Evolutionary conservation across 495 filamentous ascomycete species (phyloP).

Genomic region (Trichodelitschia bisporula): DNA sequence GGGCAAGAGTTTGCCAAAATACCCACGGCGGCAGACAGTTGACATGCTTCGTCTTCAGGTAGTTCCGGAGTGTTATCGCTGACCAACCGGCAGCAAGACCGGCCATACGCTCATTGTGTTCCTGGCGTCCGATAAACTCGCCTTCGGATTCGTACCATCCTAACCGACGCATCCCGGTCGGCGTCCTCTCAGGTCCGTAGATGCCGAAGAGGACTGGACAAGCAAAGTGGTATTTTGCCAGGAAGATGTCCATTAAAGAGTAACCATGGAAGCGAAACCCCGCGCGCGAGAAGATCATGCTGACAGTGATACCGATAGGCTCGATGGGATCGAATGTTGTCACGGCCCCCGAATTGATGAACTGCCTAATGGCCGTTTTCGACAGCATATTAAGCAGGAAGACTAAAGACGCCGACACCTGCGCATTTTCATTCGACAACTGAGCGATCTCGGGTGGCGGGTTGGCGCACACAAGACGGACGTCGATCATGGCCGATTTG

Average conservation of each 20-base stretch:
- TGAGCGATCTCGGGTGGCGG: too few relatives aligned
- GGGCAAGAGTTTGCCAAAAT: constrained; percentile 56
- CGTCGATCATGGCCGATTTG: too few relatives aligned
- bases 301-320: constrained; percentile 55
- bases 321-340: constrained; percentile 49
- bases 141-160: constrained; percentile 41
- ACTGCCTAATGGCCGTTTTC: constrained; percentile 52
- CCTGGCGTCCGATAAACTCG: constrained; percentile 34
- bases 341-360: constrained; percentile 49
- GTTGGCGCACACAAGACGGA: too few relatives aligned
- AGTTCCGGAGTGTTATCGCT: constrained; percentile 57
- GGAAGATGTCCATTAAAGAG: constrained; percentile 60
- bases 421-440: too few relatives aligned
- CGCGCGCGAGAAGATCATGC: constrained; percentile 44
- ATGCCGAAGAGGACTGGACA: constrained; percentile 81
- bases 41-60: constrained; percentile 31
- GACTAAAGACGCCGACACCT: constrained; percentile 39
- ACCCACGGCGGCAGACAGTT: constrained; percentile 61
- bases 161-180: constrained; percentile 36
- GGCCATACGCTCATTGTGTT: constrained; percentile 57
- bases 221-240: constrained; percentile 59
- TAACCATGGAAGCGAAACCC: constrained; percentile 42
- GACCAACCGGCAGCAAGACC: constrained; percentile 69
- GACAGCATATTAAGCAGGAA: constrained; percentile 66
- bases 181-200: constrained; percentile 47